Conservation (phyloP, 164 flowering plant genomes). For the Vitis labrusca region DNA sequence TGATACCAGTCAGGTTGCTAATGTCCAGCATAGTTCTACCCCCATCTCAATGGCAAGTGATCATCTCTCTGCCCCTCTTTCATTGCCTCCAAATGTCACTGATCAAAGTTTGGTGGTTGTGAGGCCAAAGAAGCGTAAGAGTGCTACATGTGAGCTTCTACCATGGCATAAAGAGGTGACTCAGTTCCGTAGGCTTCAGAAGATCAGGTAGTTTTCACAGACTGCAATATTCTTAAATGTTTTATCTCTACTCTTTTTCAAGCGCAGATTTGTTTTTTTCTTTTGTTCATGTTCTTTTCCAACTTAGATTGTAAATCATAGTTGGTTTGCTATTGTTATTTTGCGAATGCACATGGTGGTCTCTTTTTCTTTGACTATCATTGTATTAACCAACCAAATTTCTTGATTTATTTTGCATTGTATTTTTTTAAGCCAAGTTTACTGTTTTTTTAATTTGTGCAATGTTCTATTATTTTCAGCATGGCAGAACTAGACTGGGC, state of each 20-base stretch:
- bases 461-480: conserved; percentile 32
- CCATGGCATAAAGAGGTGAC: conserved; percentile 53
- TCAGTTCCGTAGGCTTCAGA: conserved; percentile 27
- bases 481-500: conserved; percentile 55
- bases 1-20: conserved; percentile 25
- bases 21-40: conserved; percentile 15
- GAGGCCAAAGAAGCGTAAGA: conserved; percentile 56
- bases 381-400: background rate
- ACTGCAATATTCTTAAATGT: background rate
- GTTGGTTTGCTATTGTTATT: too few species aligned
- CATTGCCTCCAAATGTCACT: conserved; percentile 20
- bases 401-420: background rate
- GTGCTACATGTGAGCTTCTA: conserved; percentile 26
- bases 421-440: background rate
- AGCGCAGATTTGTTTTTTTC: background rate
- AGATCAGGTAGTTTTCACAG: conserved; percentile 39
- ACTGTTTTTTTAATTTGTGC: background rate
- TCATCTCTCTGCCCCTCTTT: conserved; percentile 24
- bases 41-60: conserved; percentile 20
- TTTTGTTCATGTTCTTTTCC: too few species aligned
- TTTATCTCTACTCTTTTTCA: background rate
- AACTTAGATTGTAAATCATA: too few species aligned
- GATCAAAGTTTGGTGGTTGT: conserved; percentile 23
- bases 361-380: background rate
- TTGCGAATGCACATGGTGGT: background rate